Percentiles rank a stretch among this genome's conserved stretches.
Evolutionary conservation across 2,329 filamentous ascomycete species (phyloP).

Genomic region (Pseudogymnoascus sp.): DNA sequence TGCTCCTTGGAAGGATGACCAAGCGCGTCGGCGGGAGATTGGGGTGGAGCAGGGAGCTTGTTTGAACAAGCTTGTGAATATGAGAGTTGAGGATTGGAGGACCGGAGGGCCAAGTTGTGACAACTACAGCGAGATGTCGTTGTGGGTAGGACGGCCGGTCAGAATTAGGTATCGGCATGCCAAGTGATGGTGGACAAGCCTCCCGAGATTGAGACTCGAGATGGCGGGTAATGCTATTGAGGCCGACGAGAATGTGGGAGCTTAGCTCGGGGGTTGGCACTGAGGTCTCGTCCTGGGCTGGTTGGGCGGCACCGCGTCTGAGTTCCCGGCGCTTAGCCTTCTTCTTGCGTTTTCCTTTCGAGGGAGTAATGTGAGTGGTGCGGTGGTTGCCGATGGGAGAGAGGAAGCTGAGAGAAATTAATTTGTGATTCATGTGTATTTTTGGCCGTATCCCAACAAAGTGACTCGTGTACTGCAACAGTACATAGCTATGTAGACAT

Average conservation of each 20-base stretch:
- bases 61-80: conserved; percentile 46
- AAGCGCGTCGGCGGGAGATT: conserved; percentile 41
- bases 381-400: conserved; percentile 56
- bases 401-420: conserved; percentile 43
- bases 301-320: conserved; percentile 18
- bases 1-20: conserved; percentile 52
- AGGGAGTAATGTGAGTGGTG: conserved; percentile 42
- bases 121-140: conserved; percentile 38
- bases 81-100: conserved; percentile 51
- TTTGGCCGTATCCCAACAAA: not conserved
- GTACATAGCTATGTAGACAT: not conserved
- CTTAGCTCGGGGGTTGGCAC: conserved; percentile 40
- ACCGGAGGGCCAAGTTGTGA: conserved; percentile 49
- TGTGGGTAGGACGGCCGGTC: not conserved
- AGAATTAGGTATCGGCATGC: not conserved
- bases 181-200: conserved; percentile 13
- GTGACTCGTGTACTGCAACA: not conserved
- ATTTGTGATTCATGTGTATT: not conserved
- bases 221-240: conserved; percentile 52
- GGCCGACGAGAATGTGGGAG: conserved; percentile 53
- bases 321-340: conserved; percentile 41
- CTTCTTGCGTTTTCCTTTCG: conserved; percentile 51
- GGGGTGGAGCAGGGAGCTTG: conserved; percentile 38
- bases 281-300: conserved; percentile 26
- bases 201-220: conserved; percentile 32